A percentile compares a stretch with the other conserved stretches of the same genome.
Conservation (phyloP, 768 basidiomycete genomes). For the Cystofilobasidium macerans region DNA sequence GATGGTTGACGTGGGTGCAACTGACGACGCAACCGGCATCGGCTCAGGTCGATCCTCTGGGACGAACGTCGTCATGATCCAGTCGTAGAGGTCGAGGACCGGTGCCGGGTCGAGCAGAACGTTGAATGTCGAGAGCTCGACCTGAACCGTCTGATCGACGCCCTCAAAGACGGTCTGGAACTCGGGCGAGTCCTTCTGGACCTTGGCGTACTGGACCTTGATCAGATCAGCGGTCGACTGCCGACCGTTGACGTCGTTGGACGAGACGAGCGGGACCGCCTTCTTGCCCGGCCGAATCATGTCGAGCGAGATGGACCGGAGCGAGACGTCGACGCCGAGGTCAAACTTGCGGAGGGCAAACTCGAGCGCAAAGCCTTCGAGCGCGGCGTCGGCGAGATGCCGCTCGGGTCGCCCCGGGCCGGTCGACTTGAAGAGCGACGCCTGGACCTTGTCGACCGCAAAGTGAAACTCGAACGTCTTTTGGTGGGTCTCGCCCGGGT, state of each 20-base stretch:
- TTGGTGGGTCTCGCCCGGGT: slow-evolving; percentile 46
- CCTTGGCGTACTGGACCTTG: slow-evolving; percentile 62
- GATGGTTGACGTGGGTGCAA: slow-evolving; percentile 5
- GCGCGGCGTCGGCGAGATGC: slow-evolving; percentile 61
- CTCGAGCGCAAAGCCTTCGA: slow-evolving; percentile 64
- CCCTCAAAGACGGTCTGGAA: slow-evolving; percentile 67
- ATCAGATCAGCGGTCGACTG: slow-evolving; percentile 49
- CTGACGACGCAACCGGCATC: slow-evolving; percentile 17
- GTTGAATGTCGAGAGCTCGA: slow-evolving; percentile 79
- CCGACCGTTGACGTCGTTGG: slow-evolving; percentile 26
- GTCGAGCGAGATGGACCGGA: slow-evolving; percentile 44
- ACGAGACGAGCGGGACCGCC: slow-evolving; percentile 32
- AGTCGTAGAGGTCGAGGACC: slow-evolving; percentile 81
- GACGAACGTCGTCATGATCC: slow-evolving; percentile 94
- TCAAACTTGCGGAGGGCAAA: slow-evolving; percentile 71
- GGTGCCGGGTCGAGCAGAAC: slow-evolving; percentile 83
- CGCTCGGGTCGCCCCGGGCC: slow-evolving; percentile 51
- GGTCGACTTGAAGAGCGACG: slow-evolving; percentile 61
- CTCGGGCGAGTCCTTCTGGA: slow-evolving; percentile 75
- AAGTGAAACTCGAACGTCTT: slow-evolving; percentile 75
- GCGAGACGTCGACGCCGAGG: slow-evolving; percentile 71
- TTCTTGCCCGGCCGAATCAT: slow-evolving; percentile 34
- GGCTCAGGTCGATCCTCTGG: slow-evolving; percentile 36
- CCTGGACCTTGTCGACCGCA: slow-evolving; percentile 69
- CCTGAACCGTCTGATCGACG: slow-evolving; percentile 76